Conservation (phyloP, 2,329 filamentous ascomycete genomes). For the Pseudocercospora pini-densiflorae region DNA sequence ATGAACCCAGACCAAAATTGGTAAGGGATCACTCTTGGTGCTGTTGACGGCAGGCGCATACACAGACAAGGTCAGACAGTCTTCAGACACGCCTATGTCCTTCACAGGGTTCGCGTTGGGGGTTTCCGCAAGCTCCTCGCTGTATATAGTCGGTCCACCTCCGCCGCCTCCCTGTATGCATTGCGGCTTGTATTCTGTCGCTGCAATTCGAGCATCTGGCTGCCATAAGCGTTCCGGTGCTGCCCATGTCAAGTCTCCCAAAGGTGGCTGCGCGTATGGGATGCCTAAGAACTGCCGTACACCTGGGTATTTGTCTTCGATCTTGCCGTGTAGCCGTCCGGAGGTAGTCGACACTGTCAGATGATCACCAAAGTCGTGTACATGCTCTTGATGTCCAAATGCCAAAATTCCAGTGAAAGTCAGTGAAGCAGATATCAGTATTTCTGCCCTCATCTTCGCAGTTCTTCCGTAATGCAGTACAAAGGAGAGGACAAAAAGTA, state of each 20-base stretch:
- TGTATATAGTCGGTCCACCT: background rate
- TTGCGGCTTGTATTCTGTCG: background rate
- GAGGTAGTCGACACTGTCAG: conserved; percentile 17
- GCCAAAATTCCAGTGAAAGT: background rate
- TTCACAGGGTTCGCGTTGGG: background rate
- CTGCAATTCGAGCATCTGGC: background rate
- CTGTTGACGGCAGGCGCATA: conserved; percentile 3
- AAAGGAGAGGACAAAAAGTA: background rate
- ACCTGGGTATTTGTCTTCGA: background rate
- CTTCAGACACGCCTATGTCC: background rate
- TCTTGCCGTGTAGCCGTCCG: conserved; percentile 16
- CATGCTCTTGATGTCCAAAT: background rate
- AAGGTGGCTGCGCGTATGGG: conserved; percentile 41
- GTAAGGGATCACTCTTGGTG: background rate
- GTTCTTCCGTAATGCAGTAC: background rate
- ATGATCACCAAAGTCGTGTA: background rate
- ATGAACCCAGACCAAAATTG: background rate
- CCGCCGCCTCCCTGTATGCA: background rate
- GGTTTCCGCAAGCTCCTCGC: background rate
- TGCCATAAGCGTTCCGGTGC: conserved; percentile 21
- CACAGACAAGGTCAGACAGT: conserved; percentile 2
- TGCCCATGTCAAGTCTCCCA: conserved; percentile 40
- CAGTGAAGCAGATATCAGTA: background rate
- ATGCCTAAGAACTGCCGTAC: conserved; percentile 41
- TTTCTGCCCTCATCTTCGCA: background rate